A percentile compares a stretch with the other conserved stretches of the same genome.
These are phyloP conservation scores for Dactylellina cionopaga DNA, from an alignment of 2,329 filamentous ascomycete species.

Conservation along the genomic window DNA sequence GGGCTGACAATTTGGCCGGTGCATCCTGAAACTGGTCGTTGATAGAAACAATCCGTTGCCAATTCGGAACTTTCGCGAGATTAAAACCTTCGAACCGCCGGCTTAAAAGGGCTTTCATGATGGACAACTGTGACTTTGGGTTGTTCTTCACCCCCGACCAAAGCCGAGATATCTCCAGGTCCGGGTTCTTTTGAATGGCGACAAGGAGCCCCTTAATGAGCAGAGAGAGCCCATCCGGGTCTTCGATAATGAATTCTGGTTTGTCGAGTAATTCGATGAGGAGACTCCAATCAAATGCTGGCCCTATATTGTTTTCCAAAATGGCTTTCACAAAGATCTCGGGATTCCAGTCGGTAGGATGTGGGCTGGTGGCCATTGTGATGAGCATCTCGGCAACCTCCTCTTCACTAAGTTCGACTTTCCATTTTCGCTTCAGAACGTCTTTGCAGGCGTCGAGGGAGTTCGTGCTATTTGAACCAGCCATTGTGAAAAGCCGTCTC, in stretches of 20 bases:
- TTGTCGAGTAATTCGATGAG: constrained; percentile 69
- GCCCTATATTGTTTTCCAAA: constrained; percentile 61
- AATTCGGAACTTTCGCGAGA: constrained; percentile 81
- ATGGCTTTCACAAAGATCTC: constrained; percentile 69
- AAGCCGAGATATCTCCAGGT: constrained; percentile 83
- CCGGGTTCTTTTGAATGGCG: constrained; percentile 61
- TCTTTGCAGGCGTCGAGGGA: constrained; percentile 77
- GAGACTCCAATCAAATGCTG: constrained; percentile 57
- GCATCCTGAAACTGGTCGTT: constrained; percentile 71
- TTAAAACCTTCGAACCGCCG: constrained; percentile 80
- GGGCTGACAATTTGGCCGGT: constrained; percentile 69
- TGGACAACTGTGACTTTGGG: constrained; percentile 89
- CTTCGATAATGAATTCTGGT: constrained; percentile 81
- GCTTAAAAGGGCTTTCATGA: constrained; percentile 85
- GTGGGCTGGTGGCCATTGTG: constrained; percentile 56
- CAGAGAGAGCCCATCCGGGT: constrained; percentile 79
- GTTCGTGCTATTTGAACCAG: constrained; percentile 77
- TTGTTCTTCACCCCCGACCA: constrained; percentile 92
- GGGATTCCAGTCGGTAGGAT: constrained; percentile 56
- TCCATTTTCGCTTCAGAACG: constrained; percentile 67
- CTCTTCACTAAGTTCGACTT: constrained; percentile 77
- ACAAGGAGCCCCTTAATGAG: constrained; percentile 79
- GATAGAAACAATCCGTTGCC: constrained; percentile 77
- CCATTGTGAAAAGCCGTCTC: constrained; percentile 74
- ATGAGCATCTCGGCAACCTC: constrained; percentile 84